A percentile compares a stretch with the other conserved stretches of the same genome.
Evolutionary conservation across 2,329 filamentous ascomycete species (phyloP).

Genomic region (Alternaria angustiovoidea): DNA sequence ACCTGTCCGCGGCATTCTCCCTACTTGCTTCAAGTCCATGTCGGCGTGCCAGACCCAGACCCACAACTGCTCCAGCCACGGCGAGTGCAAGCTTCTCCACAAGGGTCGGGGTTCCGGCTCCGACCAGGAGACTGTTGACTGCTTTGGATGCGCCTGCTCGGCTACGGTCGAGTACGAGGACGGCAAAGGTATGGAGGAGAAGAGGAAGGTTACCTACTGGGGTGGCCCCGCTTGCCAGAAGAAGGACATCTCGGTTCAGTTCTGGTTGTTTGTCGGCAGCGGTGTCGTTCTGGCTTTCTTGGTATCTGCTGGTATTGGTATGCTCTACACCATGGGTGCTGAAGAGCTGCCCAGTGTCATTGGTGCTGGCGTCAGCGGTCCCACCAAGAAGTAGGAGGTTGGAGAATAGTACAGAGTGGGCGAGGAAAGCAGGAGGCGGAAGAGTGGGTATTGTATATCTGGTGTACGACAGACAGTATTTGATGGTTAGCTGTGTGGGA

Average conservation of each 20-base stretch:
- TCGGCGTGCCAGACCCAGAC: slow-evolving; percentile 75
- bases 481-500: slow-evolving; percentile 27
- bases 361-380: slow-evolving; percentile 86
- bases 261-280: slow-evolving; percentile 85
- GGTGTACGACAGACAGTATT: slow-evolving; percentile 37
- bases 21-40: slow-evolving; percentile 76
- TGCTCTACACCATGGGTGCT: slow-evolving; percentile 84
- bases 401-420: slow-evolving; percentile 35
- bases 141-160: slow-evolving; percentile 81
- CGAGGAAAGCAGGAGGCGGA: not conserved
- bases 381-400: slow-evolving; percentile 53
- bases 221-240: slow-evolving; percentile 89
- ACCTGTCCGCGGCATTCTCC: slow-evolving; percentile 64
- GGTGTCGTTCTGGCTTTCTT: slow-evolving; percentile 73
- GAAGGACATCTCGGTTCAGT: slow-evolving; percentile 85
- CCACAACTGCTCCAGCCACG: slow-evolving; percentile 82
- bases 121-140: slow-evolving; percentile 58
- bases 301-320: slow-evolving; percentile 74
- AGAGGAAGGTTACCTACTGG: slow-evolving; percentile 73
- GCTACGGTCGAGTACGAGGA: slow-evolving; percentile 63
- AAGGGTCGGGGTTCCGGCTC: slow-evolving; percentile 47
- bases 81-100: slow-evolving; percentile 75
- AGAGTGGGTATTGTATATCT: slow-evolving; percentile 36
- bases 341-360: slow-evolving; percentile 93
- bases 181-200: slow-evolving; percentile 55